phyloP scores from a whole-genome alignment of 768 basidiomycete species.

The Boletus fagicola region DNA sequence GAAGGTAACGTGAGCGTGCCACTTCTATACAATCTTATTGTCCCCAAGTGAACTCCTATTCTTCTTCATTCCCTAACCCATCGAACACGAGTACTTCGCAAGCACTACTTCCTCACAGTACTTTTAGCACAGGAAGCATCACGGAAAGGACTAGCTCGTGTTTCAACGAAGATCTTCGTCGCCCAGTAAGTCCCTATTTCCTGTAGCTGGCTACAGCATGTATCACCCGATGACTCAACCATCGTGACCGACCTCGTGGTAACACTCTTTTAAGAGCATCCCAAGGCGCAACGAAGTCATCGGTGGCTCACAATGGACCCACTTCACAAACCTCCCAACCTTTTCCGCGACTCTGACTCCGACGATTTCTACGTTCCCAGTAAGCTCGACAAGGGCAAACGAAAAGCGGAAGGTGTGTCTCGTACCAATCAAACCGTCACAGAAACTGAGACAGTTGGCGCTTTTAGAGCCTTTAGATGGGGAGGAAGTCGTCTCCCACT shows the following conservation, averaged over 20 bases:
- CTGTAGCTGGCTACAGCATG: constrained; percentile 7
- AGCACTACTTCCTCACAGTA: neutral
- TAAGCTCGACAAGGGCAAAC: constrained; percentile 21
- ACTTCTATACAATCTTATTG: neutral
- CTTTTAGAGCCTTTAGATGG: constrained; percentile 12
- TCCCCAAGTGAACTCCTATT: neutral
- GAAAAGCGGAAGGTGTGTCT: constrained; percentile 17
- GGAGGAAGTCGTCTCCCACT: neutral
- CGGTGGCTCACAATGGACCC: constrained; percentile 10
- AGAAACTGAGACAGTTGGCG: neutral
- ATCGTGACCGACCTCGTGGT: constrained; percentile 10
- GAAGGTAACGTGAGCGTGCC: neutral
- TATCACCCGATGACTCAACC: neutral
- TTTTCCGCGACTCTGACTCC: constrained; percentile 2
- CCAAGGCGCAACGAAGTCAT: neutral
- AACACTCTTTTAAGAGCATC: constrained; percentile 9
- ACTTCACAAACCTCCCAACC: constrained; percentile 9
- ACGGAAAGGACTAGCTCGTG: constrained; percentile 7
- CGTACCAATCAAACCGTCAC: neutral
- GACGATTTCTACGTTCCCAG: neutral
- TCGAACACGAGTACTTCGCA: neutral
- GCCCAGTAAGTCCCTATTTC: constrained; percentile 10
- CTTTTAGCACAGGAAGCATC: constrained; percentile 12
- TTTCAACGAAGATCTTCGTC: constrained; percentile 9
- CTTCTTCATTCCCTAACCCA: neutral